These are phyloP conservation scores for Coemansia sp. DNA, from an alignment of 371 early-diverging fungal genomes.

Conservation along the genomic window DNA sequence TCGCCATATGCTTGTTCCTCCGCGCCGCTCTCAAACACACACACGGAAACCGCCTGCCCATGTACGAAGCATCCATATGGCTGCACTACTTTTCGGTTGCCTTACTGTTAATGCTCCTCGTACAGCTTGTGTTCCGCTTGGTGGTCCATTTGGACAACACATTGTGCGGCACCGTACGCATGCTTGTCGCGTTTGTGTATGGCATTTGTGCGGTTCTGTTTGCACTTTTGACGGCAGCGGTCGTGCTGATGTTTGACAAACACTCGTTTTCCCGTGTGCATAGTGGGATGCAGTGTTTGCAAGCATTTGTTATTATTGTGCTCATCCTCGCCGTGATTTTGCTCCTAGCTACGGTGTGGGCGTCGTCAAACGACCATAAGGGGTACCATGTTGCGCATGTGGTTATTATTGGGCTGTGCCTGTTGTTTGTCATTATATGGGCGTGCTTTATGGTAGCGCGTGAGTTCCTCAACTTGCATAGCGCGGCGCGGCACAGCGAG, in stretches of 20 bases:
- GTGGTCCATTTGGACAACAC: conserved; percentile 43
- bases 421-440: conserved; percentile 36
- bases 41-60: conserved; percentile 19
- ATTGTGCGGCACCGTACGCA: conserved; percentile 25
- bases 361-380: conserved; percentile 31
- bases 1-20: conserved; percentile 34
- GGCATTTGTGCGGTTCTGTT: conserved; percentile 20
- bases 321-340: conserved; percentile 29
- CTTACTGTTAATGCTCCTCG: conserved; percentile 27
- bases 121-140: conserved; percentile 36
- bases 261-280: conserved; percentile 26
- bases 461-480: conserved; percentile 32
- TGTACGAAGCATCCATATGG: conserved; percentile 44
- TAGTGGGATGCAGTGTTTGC: conserved; percentile 39
- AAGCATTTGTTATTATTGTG: conserved; percentile 38
- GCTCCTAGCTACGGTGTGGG: conserved; percentile 25
- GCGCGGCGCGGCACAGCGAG: conserved; percentile 42
- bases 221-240: conserved; percentile 34
- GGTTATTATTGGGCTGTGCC: conserved; percentile 31
- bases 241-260: conserved; percentile 45
- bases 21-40: conserved; percentile 29
- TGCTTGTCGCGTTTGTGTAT: conserved; percentile 36
- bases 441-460: conserved; percentile 45
- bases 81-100: conserved; percentile 45
- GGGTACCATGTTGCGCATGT: conserved; percentile 42